Conservation (phyloP, 1,139 yeast genomes). For the Blastobotrys proliferans region DNA sequence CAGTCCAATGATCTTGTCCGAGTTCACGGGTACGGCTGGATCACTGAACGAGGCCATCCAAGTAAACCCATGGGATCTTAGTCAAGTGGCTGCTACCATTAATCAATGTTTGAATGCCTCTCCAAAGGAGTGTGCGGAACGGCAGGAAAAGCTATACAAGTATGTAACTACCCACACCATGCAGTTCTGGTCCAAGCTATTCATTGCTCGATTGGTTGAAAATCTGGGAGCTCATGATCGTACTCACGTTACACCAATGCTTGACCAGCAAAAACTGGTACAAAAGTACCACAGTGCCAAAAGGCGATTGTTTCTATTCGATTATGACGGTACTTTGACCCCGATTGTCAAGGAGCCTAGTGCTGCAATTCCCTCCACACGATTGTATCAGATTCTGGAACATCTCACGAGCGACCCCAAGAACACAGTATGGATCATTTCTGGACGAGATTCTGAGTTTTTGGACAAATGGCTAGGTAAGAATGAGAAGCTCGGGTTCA, state of each 20-base stretch:
- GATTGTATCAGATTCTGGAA: conserved; percentile 57
- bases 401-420: conserved; percentile 67
- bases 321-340: conserved; percentile 94
- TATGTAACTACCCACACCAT: conserved; percentile 69
- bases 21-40: conserved; percentile 89
- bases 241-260: conserved; percentile 72
- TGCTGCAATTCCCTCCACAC: conserved; percentile 92
- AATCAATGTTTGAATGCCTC: conserved; percentile 50
- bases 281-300: conserved; percentile 54
- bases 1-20: conserved; percentile 80
- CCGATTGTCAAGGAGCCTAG: conserved; percentile 96
- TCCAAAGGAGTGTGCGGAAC: conserved; percentile 21
- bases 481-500: conserved; percentile 64
- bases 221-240: conserved; percentile 44
- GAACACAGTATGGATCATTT: conserved; percentile 90
- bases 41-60: conserved; percentile 73
- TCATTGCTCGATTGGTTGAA: conserved; percentile 50
- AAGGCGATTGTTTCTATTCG: conserved; percentile 80
- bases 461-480: conserved; percentile 85
- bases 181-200: conserved; percentile 74
- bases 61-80: conserved; percentile 96
- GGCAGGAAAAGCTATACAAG: conserved; percentile 51
- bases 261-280: conserved; percentile 60
- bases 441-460: conserved; percentile 92
- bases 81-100: conserved; percentile 84